A percentile compares a stretch with the other conserved stretches of the same genome.
These are phyloP conservation scores for Trypanosomatidae sp. DNA, from an alignment of 208 protist genomes.

Conservation along the genomic window DNA sequence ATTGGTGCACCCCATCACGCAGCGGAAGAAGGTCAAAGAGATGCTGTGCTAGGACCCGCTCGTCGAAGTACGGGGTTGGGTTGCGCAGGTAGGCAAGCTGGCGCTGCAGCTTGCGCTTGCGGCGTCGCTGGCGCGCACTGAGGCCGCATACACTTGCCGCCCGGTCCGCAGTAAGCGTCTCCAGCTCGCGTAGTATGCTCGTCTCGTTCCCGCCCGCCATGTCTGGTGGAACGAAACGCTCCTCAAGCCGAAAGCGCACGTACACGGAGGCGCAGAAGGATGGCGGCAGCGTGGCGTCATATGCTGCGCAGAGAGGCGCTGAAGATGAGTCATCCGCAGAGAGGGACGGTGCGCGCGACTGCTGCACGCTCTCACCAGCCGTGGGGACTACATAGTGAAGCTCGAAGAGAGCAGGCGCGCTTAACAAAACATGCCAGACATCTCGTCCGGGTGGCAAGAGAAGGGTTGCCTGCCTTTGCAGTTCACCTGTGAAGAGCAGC, in stretches of 20 bases:
- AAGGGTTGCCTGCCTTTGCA: conserved; percentile 31
- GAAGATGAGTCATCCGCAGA: not conserved
- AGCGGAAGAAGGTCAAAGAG: conserved; percentile 75
- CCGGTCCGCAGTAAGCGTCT: conserved; percentile 33
- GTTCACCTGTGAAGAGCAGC: conserved; percentile 38
- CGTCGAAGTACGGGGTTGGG: conserved; percentile 71
- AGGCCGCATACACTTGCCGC: conserved; percentile 27
- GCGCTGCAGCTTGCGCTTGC: conserved; percentile 42
- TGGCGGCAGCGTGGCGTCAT: conserved; percentile 1
- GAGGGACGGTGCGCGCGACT: not conserved
- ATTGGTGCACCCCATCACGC: conserved; percentile 26
- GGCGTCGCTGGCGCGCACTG: conserved; percentile 30
- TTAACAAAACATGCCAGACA: conserved; percentile 73
- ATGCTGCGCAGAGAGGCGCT: not conserved
- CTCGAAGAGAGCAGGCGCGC: conserved; percentile 50
- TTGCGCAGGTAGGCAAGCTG: conserved; percentile 61
- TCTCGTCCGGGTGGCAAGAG: conserved; percentile 51
- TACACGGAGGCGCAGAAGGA: conserved; percentile 15
- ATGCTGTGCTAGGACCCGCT: conserved; percentile 65
- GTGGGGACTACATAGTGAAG: not conserved
- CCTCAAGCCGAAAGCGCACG: conserved; percentile 50
- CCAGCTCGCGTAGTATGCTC: conserved; percentile 19
- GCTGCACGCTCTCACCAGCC: not conserved
- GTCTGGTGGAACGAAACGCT: conserved; percentile 27
- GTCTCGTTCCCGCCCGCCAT: conserved; percentile 13